Conservation (phyloP, 208 protist genomes). For the Balamuthia mandrillaris region DNA sequence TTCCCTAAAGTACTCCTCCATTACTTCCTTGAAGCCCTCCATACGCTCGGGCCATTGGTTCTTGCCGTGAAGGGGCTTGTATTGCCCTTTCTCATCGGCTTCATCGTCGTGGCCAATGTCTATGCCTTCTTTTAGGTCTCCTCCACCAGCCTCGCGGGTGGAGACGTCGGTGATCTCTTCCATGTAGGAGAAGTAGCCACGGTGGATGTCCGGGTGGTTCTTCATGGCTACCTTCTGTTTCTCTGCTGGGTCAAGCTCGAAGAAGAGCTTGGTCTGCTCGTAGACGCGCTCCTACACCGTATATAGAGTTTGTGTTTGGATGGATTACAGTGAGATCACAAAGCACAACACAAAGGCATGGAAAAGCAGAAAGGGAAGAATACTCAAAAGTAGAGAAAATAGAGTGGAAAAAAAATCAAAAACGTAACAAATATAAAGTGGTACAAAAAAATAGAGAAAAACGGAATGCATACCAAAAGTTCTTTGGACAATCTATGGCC, state of each 20-base stretch:
- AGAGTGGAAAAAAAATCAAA: neutral
- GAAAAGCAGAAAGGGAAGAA: too few species aligned
- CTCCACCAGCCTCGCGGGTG: neutral
- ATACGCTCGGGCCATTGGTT: neutral
- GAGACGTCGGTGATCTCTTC: constrained; percentile 17
- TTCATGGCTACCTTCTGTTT: neutral
- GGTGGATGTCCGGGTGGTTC: neutral
- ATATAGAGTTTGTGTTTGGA: too few species aligned
- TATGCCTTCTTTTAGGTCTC: neutral
- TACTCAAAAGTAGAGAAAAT: neutral
- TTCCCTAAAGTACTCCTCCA: constrained; percentile 8
- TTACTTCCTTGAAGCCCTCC: neutral
- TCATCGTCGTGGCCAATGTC: neutral
- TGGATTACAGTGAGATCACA: neutral
- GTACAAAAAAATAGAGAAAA: neutral
- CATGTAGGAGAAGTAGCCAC: neutral
- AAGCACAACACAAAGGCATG: too few species aligned
- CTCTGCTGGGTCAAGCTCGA: neutral
- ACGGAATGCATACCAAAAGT: neutral
- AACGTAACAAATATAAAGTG: neutral
- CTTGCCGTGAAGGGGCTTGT: neutral
- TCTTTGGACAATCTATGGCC: neutral
- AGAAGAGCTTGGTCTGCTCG: neutral
- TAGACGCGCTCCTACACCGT: too few species aligned
- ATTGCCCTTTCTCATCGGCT: neutral